Base-by-base conservation (phyloP, 805 yeast species). In the Yarrowia osloensis region DNA sequence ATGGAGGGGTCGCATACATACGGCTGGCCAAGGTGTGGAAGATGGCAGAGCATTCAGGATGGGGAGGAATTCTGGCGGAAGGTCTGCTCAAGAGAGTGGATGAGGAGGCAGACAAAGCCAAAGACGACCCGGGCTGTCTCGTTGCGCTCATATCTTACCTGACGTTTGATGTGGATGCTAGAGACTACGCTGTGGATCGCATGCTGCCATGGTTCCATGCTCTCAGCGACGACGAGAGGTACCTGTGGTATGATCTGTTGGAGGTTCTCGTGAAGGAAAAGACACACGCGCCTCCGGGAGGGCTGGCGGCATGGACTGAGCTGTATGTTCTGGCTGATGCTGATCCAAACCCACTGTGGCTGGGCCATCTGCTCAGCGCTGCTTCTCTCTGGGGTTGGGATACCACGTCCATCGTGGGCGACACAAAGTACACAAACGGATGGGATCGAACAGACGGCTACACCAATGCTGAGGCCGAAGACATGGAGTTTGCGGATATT, bases 371-470 rank as follows among this genome's bases (percentile, higher is more conserved):
- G 0, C 37, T 28, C 19, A 28, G 49, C 19, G 63, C 63, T 13
- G 63, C 63, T 4, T 57, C 63, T 22, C 49, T 57, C 12, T 57
- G 63, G 63, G 63, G 63, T 26, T 57, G 63, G 63, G 49, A 57
- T 19, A 57, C 63, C 1, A 57, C 49, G 5, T 37, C 46, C 8
- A 54, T 54, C n/a, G 62, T 54, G 24, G 62, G 62, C 9, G 62
- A 54, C 15, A 54, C 62, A 21, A 54, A 54, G 2, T 54, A 54
- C 22, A 54, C 62, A n/a, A 28, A 54, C 22, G 46, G 62, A 11
- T 39, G 46, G 33, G 62, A 54, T 13, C 44, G 62, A 2, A 54
- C 46, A 2, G 46, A 54, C 11, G 62, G 62, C 2, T 54, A 37
- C 33, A 37, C 62, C 3, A n/a, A 9, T n/a, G 62, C 46, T 4